Evolutionary conservation across 768 basidiomycete genomes (phyloP).

Genomic region (Pisolithus orientalis): DNA sequence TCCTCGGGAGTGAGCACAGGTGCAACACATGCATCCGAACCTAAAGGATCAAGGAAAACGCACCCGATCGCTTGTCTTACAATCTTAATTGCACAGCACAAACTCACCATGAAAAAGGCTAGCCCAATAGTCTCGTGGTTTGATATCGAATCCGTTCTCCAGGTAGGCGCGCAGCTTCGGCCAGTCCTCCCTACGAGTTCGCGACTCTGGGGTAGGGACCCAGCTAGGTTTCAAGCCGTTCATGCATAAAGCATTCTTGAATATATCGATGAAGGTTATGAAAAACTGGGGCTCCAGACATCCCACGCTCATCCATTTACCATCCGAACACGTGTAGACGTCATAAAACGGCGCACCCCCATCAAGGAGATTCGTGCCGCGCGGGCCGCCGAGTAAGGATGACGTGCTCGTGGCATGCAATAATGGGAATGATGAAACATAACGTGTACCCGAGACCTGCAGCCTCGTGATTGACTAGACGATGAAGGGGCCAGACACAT

Average conservation of each 20-base stretch:
- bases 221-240: constrained; percentile 40
- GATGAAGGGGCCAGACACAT: not conserved
- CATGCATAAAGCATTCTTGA: constrained; percentile 44
- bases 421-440: constrained; percentile 68
- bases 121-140: constrained; percentile 65
- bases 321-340: constrained; percentile 67
- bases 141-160: constrained; percentile 53
- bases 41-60: constrained; percentile 27
- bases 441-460: constrained; percentile 76
- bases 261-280: constrained; percentile 48
- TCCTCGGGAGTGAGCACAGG: constrained; percentile 63
- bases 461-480: not conserved
- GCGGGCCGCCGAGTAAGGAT: constrained; percentile 33
- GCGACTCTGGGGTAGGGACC: constrained; percentile 45
- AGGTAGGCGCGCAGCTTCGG: constrained; percentile 50
- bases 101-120: constrained; percentile 55
- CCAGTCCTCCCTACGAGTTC: constrained; percentile 48
- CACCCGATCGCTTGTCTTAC: not conserved
- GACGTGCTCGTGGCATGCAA: constrained; percentile 34
- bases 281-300: constrained; percentile 75
- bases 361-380: constrained; percentile 61
- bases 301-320: constrained; percentile 69
- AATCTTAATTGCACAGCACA: not conserved
- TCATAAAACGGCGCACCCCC: constrained; percentile 77
- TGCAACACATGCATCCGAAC: constrained; percentile 64